These are phyloP conservation scores for Alnus glutinosa DNA, from an alignment of 306 rosid genomes.

Conservation along the genomic window DNA sequence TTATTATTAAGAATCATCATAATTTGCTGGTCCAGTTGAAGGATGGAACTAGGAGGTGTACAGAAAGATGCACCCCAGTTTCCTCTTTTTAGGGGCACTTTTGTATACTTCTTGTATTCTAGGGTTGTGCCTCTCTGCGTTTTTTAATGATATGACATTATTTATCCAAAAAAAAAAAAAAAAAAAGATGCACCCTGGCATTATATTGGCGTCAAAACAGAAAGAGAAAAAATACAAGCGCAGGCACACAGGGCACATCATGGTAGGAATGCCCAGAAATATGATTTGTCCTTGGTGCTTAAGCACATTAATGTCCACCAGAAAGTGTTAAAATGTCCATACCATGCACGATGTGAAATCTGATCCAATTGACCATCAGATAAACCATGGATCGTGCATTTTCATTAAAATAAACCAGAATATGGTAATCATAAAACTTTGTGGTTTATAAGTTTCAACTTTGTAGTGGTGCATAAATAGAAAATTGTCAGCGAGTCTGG, in stretches of 20 bases:
- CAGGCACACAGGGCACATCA: background rate
- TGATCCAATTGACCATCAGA: background rate
- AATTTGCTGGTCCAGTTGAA: background rate
- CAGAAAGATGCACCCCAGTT: background rate
- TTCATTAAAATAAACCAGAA: background rate
- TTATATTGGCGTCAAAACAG: background rate
- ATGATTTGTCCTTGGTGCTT: background rate
- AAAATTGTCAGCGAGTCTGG: too few relatives aligned
- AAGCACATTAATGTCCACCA: background rate
- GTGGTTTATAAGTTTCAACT: too few relatives aligned
- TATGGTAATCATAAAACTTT: too few relatives aligned
- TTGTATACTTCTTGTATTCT: too few relatives aligned
- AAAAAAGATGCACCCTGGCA: background rate
- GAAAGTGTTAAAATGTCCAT: background rate
- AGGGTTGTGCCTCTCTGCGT: too few relatives aligned
- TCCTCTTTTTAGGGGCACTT: too few relatives aligned
- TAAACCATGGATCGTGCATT: background rate
- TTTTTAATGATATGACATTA: too few relatives aligned
- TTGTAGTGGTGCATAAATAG: too few relatives aligned
- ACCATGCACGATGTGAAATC: background rate
- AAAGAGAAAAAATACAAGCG: background rate
- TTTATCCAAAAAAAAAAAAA: too few relatives aligned
- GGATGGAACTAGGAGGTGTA: background rate
- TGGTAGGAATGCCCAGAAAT: background rate
- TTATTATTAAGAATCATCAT: background rate